Percentiles rank a stretch among this genome's conserved stretches.
Conservation (phyloP, 2,329 filamentous ascomycete genomes). For the Botrytis elliptica region DNA sequence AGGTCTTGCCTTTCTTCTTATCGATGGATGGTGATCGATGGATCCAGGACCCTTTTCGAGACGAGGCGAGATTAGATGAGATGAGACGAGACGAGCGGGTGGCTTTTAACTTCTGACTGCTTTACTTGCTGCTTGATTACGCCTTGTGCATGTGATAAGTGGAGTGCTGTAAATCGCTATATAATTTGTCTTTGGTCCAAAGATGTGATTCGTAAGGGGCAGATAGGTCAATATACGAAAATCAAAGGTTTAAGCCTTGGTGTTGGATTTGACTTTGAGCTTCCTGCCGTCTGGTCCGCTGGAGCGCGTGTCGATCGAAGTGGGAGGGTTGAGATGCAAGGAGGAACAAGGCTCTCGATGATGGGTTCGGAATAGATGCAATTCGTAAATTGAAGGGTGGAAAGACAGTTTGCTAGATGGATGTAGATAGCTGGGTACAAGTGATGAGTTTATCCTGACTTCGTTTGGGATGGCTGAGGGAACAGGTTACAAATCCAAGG, state of each 20-base stretch:
- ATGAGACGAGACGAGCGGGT: not conserved
- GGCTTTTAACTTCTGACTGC: not conserved
- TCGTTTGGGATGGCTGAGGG: not conserved
- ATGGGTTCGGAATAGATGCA: not conserved
- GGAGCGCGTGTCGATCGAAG: not conserved
- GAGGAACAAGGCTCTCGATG: not conserved
- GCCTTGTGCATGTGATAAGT: not conserved
- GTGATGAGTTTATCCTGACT: not conserved
- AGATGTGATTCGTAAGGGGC: not conserved
- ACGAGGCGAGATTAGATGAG: not conserved
- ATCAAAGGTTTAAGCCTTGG: not conserved
- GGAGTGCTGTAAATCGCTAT: not conserved
- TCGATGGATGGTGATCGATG: not conserved
- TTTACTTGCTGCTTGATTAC: not conserved
- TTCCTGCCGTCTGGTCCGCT: not conserved
- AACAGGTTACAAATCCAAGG: not conserved
- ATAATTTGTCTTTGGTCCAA: not conserved
- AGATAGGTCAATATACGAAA: not conserved
- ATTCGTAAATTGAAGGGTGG: not conserved
- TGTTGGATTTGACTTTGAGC: not conserved
- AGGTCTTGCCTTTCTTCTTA: not conserved
- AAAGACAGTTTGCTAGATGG: not conserved
- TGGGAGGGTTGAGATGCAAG: not conserved
- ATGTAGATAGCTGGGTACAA: not conserved
- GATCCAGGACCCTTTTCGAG: not conserved